Conservation (phyloP, 2,329 filamentous ascomycete species). For the Drechslera avenae region DNA sequence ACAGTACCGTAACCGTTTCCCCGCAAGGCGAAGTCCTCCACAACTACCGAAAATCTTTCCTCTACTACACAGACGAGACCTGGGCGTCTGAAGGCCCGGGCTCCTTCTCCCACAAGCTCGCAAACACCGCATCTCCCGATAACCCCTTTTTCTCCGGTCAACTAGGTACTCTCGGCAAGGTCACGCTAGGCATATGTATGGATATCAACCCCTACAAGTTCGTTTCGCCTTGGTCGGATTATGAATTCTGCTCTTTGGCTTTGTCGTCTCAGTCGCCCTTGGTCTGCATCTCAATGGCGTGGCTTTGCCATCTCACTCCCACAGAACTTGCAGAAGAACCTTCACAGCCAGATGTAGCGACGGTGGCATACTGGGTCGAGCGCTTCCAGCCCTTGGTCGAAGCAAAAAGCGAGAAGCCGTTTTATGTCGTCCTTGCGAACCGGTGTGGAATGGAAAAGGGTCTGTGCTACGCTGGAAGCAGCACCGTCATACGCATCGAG, state of each 20-base stretch:
- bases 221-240: conserved; percentile 61
- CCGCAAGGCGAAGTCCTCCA: conserved; percentile 59
- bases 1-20: conserved; percentile 64
- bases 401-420: conserved; percentile 51
- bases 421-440: conserved; percentile 74
- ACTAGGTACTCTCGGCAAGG: conserved; percentile 44
- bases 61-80: conserved; percentile 70
- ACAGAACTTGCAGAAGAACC: conserved; percentile 55
- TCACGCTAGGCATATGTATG: conserved; percentile 59
- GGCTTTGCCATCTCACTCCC: conserved; percentile 66
- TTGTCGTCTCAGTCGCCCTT: conserved; percentile 63
- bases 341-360: conserved; percentile 69
- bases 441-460: conserved; percentile 69
- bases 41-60: conserved; percentile 68
- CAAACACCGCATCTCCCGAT: conserved; percentile 25
- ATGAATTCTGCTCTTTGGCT: conserved; percentile 64
- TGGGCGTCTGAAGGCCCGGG: conserved; percentile 62
- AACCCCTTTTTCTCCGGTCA: conserved; percentile 45
- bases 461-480: conserved; percentile 74
- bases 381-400: conserved; percentile 66
- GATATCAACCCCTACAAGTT: conserved; percentile 69
- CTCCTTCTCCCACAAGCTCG: conserved; percentile 27
- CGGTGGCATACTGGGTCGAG: conserved; percentile 75
- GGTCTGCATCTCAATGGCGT: conserved; percentile 77
- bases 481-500: conserved; percentile 70